Evolutionary conservation across 1,284 basidiomycete species (phyloP).

Genomic region (Ustilago vetiveriae): DNA sequence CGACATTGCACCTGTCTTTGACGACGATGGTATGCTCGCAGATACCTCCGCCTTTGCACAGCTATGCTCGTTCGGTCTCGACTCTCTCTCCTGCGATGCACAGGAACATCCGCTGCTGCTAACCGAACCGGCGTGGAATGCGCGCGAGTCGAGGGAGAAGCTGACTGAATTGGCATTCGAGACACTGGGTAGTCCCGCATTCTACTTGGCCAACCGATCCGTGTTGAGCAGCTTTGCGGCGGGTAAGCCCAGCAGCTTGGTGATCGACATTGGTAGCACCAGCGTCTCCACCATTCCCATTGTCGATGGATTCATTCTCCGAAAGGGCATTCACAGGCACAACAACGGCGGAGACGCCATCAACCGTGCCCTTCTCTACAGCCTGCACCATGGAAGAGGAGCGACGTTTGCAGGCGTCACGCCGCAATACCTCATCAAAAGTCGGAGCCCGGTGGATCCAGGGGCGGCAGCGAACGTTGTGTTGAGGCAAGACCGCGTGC

Average conservation of each 20-base stretch:
- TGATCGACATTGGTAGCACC: conserved; percentile 90
- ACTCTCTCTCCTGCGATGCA: conserved; percentile 52
- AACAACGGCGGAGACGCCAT: conserved; percentile 57
- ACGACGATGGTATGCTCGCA: conserved; percentile 75
- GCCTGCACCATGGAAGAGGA: conserved; percentile 46
- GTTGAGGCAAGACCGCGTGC: conserved; percentile 60
- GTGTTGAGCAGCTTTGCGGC: conserved; percentile 97
- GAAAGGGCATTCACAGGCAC: conserved; percentile 77
- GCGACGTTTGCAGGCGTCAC: conserved; percentile 44
- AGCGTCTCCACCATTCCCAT: conserved; percentile 92
- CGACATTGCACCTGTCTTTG: conserved; percentile 84
- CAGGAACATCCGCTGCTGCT: conserved; percentile 90
- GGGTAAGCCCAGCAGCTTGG: conserved; percentile 92
- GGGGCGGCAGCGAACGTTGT: conserved; percentile 73
- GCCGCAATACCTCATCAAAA: conserved; percentile 83
- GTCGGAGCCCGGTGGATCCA: conserved; percentile 75
- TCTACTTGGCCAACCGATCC: conserved; percentile 96
- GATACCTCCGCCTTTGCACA: conserved; percentile 45
- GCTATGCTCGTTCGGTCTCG: conserved; percentile 44
- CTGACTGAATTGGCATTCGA: conserved; percentile 98
- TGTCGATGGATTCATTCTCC: conserved; percentile 95
- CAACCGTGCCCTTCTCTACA: conserved; percentile 46
- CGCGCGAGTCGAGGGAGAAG: conserved; percentile 83
- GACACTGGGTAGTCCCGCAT: conserved; percentile 90
- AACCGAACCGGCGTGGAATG: conserved; percentile 97